Evolutionary conservation across 495 filamentous ascomycete species (phyloP), one percentile per base, ranked within the genome.

Genomic region (Xylaria castorea): DNA sequence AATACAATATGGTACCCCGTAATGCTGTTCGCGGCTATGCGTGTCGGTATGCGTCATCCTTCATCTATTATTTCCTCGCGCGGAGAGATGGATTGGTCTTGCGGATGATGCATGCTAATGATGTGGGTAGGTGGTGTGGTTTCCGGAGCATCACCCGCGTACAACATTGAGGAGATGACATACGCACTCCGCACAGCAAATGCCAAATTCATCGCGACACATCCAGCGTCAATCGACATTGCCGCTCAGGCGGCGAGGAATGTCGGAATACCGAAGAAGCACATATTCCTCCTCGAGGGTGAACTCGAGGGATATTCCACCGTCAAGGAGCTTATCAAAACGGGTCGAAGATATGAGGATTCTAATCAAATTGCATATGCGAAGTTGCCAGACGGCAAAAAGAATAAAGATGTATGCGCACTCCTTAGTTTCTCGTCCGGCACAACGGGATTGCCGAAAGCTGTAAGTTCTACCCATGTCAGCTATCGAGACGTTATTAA

Each of bases 1-100:
- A 90, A 90, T 75, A 87, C 83, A 16, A 87, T 91, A 66, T 89
- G 87, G 87, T 90, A 90, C 75, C 89, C 88, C 2, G 85, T 89
- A 16, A 86, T 87, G 18, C 84, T 91, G 83, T 85, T 89, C 63
- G 87, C 81, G 3, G 82, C 85, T 8, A 75, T 86, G n/a, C 82
- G 87, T 8, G 85, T 77, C 9, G 79, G 79, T 71, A 65, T 32
- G 68, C 30, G 20, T 42, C 30, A 1, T 42, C 16, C 7, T 44
- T n/a, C 18, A 12, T 9, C 11, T 14, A 57, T 38, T 11, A 20
- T n/a, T 44, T 27, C 12, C 34, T 1, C 16, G 11, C 16, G 30
- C 8, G 60, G 8, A 44, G n/a, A n/a, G 1, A 11, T 42, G 0
- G 32, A 46, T 55, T 25, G 63, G 2, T 8, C 48, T 51, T 25